These are phyloP conservation scores for Tetrapyrgos nigripes DNA, from an alignment of 1,284 basidiomycete genomes.

Conservation along the genomic window DNA sequence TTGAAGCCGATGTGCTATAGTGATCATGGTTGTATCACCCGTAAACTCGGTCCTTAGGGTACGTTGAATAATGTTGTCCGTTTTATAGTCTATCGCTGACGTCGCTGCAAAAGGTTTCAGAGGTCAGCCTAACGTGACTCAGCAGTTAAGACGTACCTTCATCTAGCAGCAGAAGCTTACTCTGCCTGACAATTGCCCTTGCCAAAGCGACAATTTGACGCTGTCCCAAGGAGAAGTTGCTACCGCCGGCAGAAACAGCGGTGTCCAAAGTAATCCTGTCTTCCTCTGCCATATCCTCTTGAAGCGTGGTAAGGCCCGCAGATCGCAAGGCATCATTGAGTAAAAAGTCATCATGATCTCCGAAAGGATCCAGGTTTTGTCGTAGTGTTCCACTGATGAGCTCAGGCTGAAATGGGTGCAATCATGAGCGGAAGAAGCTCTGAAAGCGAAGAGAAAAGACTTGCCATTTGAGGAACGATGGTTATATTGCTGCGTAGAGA, in stretches of 20 bases:
- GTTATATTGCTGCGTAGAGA: conserved; percentile 66
- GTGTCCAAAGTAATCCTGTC: conserved; percentile 57
- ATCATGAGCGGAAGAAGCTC: background rate
- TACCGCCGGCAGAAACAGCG: conserved; percentile 61
- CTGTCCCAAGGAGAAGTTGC: conserved; percentile 32
- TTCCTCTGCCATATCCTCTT: conserved; percentile 51
- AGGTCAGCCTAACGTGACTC: too few species aligned
- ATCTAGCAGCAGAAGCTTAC: conserved; percentile 66
- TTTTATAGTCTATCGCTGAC: conserved; percentile 46
- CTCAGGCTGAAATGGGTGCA: conserved; percentile 60
- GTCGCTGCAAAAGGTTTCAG: conserved; percentile 51
- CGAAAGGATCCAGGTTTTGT: conserved; percentile 75
- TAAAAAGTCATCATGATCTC: conserved; percentile 70
- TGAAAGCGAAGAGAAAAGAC: conserved; percentile 25
- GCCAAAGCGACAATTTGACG: conserved; percentile 46
- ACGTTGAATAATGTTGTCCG: conserved; percentile 14
- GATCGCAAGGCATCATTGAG: conserved; percentile 62
- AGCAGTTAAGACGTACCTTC: conserved; percentile 49
- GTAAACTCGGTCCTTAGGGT: conserved; percentile 3
- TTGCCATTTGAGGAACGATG: conserved; percentile 62
- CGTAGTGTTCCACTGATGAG: conserved; percentile 64
- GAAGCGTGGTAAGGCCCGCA: conserved; percentile 59
- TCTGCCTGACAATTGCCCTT: conserved; percentile 46
- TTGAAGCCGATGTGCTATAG: conserved; percentile 12
- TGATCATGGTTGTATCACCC: conserved; percentile 12